A percentile compares a stretch with the other conserved stretches of the same genome.
Evolutionary conservation across 371 early-diverging fungal genomes (phyloP).

Genomic region (Mortierella polycephala): DNA sequence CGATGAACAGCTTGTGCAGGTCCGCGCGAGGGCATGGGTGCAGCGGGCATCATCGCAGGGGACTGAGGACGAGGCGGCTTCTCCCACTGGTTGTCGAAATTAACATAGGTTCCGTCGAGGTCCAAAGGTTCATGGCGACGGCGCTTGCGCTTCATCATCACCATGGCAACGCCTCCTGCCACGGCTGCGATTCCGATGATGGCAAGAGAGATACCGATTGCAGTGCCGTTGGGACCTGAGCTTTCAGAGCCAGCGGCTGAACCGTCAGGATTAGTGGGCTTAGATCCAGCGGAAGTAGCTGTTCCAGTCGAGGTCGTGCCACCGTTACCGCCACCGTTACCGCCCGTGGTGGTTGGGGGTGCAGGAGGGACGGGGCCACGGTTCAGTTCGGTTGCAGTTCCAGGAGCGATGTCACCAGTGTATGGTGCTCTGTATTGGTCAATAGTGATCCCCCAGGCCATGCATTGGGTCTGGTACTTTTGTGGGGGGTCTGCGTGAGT

Average conservation of each 20-base stretch:
- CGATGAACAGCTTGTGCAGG: conserved; percentile 12
- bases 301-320: background rate
- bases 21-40: conserved; percentile 17
- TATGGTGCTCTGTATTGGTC: conserved; percentile 23
- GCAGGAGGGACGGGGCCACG: background rate
- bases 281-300: background rate
- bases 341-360: background rate
- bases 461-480: conserved; percentile 24
- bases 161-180: conserved; percentile 17
- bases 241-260: background rate
- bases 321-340: background rate
- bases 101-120: conserved; percentile 30
- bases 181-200: conserved; percentile 38
- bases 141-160: conserved; percentile 43
- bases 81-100: conserved; percentile 42
- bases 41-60: conserved; percentile 28
- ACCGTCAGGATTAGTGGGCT: conserved; percentile 2
- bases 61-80: conserved; percentile 28
- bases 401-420: conserved; percentile 27
- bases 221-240: conserved; percentile 33
- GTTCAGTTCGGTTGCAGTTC: conserved; percentile 17
- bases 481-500: conserved; percentile 19
- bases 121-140: conserved; percentile 43
- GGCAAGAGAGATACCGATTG: conserved; percentile 45
- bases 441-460: conserved; percentile 12